Evolutionary conservation across 1,139 yeast species (phyloP).

Genomic region (Taphrina pruni): DNA sequence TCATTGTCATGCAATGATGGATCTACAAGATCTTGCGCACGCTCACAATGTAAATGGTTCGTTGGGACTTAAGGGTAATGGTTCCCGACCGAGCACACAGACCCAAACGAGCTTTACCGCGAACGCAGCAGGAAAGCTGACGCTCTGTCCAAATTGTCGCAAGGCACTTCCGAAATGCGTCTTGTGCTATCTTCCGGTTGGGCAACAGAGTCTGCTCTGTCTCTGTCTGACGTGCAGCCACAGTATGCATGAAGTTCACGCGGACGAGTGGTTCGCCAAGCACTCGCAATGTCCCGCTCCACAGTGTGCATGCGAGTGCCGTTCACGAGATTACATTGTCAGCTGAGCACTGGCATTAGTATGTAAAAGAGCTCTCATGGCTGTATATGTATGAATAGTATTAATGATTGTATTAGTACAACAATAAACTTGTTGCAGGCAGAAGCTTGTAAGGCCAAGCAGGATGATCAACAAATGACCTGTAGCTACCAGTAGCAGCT

Average conservation of each 20-base stretch:
- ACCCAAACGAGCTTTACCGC: background rate
- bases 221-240: slow-evolving; percentile 90
- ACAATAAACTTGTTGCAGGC: background rate
- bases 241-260: slow-evolving; percentile 93
- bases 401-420: background rate
- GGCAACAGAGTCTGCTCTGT: slow-evolving; percentile 63
- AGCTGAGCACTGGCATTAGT: no score
- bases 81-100: background rate
- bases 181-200: slow-evolving; percentile 80
- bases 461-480: no score
- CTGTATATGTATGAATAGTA: background rate
- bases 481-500: no score
- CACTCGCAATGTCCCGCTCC: slow-evolving; percentile 93
- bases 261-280: slow-evolving; percentile 91
- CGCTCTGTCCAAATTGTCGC: slow-evolving; percentile 40
- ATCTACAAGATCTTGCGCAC: slow-evolving; percentile 10
- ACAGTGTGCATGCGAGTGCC: slow-evolving; percentile 69
- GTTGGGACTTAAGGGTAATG: no score
- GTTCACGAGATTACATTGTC: slow-evolving; percentile 8
- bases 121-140: background rate
- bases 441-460: background rate
- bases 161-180: slow-evolving; percentile 66
- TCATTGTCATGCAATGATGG: slow-evolving; percentile 68
- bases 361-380: background rate
- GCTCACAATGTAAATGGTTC: background rate